phyloP scores from a whole-genome alignment of 2,329 filamentous ascomycete species.

The Venturia asperata region DNA sequence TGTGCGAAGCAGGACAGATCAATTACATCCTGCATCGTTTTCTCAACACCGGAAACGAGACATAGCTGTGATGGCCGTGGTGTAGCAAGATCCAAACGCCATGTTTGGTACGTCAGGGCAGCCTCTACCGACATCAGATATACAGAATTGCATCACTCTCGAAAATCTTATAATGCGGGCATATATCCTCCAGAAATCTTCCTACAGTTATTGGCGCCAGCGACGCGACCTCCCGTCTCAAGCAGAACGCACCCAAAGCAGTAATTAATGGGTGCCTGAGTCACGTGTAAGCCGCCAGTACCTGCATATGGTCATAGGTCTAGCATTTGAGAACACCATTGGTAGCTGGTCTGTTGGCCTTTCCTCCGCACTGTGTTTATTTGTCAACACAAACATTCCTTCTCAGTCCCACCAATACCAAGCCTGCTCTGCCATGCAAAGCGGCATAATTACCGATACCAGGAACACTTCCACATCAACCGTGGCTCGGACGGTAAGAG shows the following conservation, averaged over 20 bases:
- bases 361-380: not conserved
- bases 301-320: not conserved
- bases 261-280: not conserved
- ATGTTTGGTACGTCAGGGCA: slow-evolving; percentile 7
- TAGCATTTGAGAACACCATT: not conserved
- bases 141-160: slow-evolving; percentile 2
- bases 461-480: not conserved
- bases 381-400: not conserved
- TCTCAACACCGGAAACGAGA: not conserved
- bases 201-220: not conserved
- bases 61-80: not conserved
- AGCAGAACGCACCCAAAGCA: not conserved
- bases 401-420: not conserved
- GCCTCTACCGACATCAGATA: not conserved
- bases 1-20: not conserved
- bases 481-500: too few relatives aligned
- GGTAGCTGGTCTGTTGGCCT: not conserved
- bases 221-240: not conserved
- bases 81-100: not conserved
- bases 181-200: not conserved
- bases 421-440: not conserved
- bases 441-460: not conserved
- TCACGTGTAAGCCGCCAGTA: not conserved
- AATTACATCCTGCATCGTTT: not conserved
- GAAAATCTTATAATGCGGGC: not conserved